A percentile compares a stretch with the other conserved stretches of the same genome.
phyloP scores from a whole-genome alignment of 2,329 filamentous ascomycete genomes.

The Leptographium flavum region DNA sequence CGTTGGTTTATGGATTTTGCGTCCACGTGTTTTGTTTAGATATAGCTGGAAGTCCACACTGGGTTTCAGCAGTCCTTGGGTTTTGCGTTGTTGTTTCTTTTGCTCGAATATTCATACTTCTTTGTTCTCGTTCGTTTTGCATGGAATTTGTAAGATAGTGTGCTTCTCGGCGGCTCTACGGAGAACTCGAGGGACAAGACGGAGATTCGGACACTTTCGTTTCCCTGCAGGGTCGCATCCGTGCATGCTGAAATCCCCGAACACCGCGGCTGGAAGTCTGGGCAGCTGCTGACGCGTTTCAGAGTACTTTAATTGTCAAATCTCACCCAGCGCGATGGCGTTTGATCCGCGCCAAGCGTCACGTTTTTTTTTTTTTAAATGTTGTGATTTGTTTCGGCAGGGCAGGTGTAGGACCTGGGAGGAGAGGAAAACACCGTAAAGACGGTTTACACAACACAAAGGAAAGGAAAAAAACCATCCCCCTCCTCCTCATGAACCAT shows the following conservation, averaged over 20 bases:
- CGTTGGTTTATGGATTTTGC: background rate
- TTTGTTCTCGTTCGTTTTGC: no score
- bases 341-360: background rate
- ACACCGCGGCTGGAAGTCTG: no score
- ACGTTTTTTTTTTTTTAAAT: background rate
- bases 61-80: background rate
- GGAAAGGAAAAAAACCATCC: background rate
- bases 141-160: background rate
- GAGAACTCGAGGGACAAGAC: no score
- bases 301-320: background rate
- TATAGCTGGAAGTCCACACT: background rate
- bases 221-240: no score
- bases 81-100: background rate
- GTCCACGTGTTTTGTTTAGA: background rate
- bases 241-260: no score
- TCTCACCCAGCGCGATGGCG: background rate
- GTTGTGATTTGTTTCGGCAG: background rate
- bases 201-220: no score
- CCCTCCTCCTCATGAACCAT: background rate
- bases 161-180: background rate
- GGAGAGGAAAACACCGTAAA: constrained; percentile 2
- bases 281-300: no score
- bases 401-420: background rate
- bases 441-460: constrained; percentile 1
- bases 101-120: no score